Conservation (phyloP, 2,329 filamentous ascomycete genomes). For the Aspergillus ruber region DNA sequence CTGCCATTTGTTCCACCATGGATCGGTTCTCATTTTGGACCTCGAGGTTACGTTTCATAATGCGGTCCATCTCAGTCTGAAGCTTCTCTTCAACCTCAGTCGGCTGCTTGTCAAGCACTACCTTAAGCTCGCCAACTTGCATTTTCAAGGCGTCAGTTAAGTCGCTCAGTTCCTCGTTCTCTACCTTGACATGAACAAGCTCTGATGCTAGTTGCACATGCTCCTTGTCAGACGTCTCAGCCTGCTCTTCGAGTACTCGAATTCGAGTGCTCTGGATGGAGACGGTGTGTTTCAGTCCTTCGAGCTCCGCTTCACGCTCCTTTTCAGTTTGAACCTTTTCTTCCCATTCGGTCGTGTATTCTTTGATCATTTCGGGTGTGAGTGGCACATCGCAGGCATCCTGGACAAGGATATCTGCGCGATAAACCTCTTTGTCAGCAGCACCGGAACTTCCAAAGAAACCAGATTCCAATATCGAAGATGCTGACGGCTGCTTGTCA, state of each 20-base stretch:
- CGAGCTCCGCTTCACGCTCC: slow-evolving; percentile 74
- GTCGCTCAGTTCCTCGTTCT: slow-evolving; percentile 83
- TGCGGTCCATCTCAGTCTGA: slow-evolving; percentile 76
- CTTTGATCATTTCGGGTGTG: slow-evolving; percentile 71
- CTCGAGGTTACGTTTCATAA: slow-evolving; percentile 87
- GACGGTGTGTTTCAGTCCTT: slow-evolving; percentile 62
- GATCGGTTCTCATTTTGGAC: slow-evolving; percentile 88
- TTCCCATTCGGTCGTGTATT: slow-evolving; percentile 84
- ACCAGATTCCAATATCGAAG: slow-evolving; percentile 86
- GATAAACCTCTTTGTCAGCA: slow-evolving; percentile 90
- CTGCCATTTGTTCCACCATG: slow-evolving; percentile 80
- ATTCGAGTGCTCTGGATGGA: slow-evolving; percentile 64
- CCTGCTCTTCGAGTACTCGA: slow-evolving; percentile 78
- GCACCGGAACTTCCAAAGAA: slow-evolving; percentile 92
- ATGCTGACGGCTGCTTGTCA: slow-evolving; percentile 85
- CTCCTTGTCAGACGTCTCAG: slow-evolving; percentile 82
- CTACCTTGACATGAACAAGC: slow-evolving; percentile 83
- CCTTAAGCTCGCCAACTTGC: slow-evolving; percentile 77
- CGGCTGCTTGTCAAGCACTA: slow-evolving; percentile 83
- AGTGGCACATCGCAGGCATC: slow-evolving; percentile 87
- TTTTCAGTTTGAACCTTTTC: slow-evolving; percentile 78
- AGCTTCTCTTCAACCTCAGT: slow-evolving; percentile 77
- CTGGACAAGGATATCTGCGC: slow-evolving; percentile 84
- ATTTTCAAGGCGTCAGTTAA: slow-evolving; percentile 81
- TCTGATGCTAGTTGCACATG: slow-evolving; percentile 88